Base-by-base conservation (phyloP, 805 yeast genomes). In the Schizosaccharomyces octosporus region DNA sequence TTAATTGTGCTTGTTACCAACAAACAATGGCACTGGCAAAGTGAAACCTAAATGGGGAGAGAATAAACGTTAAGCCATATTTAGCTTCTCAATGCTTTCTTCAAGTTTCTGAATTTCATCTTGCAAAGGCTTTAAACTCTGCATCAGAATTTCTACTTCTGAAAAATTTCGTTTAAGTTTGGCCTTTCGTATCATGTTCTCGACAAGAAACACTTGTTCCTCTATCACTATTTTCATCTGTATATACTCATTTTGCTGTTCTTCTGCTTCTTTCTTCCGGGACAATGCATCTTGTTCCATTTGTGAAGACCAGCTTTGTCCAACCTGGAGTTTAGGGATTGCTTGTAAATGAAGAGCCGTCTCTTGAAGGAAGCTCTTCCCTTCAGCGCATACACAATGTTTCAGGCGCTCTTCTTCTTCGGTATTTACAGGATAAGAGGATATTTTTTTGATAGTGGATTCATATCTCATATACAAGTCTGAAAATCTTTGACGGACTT, bases 121-220 rank as follows among this genome's bases (percentile, higher is more conserved):
- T 3, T 57, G 31, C 15, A 57, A 29, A 21, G 60, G 60, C 11
- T 5, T 42, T 59, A 81, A 67, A 62, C 84, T 85, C 24, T 70
- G 74, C 43, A 78, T 78, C 62, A 90, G 72, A 0, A 85, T 76
- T 11, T 72, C 73, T 55, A 87, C 71, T 68, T 86, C 95, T 62
- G 88, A 96, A 67, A 87, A 86, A 64, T 81, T 79, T 55, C 97
- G 72, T 61, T 78, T 81, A 65, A 76, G 77, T 63, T 82, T 85
- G 45, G 83, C 80, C 15, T 77, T 80, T 1, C 76, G 74, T 32
- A 85, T 77, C 78, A 83, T 79, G 17, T 80, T 76, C 63, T 80
- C 79, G 2, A 90, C 81, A 63, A 90, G 71, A 65, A 79, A 89
- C 66, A 77, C 76, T 67, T 89, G 97, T 68, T 89, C 97, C 63